Evolutionary conservation across 139 green algal genomes (phyloP), one percentile per base, ranked within the genome.

Genomic region (Chlamydomonas sphaeroides): DNA sequence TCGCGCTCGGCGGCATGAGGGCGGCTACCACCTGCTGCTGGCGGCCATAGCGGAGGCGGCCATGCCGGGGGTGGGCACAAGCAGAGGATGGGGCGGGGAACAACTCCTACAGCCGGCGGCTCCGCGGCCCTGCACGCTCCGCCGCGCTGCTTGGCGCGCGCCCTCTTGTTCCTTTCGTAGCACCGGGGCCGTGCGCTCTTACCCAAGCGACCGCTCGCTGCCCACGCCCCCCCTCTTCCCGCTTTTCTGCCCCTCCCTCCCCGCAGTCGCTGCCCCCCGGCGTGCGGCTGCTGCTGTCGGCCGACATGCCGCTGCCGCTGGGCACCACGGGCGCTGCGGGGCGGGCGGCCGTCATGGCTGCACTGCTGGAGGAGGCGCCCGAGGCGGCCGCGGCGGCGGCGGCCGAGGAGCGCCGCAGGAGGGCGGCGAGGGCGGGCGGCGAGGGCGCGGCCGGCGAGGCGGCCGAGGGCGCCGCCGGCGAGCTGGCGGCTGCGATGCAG

Each of bases 401-500:
- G 49, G 51, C 33, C 51, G 35, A 6, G 33, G 25, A 4, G 51
- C 69, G 69, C 45, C 21, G 48, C 69, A 33, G 59, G 11, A 66
- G 59, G 26, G 11, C 56, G 56, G 23, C 2, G 56, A 21, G 56
- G 56, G 2, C 18, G 1, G 65, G 28, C 6, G 33, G 15, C 33
- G 69, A 28, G 11, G 48, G 32, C 48, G 48, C 11, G 32, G 48
- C 21, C 32, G 69, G 32, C 3, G 68, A 1, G 59, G 14, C 26
- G 32, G 69, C 23, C 69, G 49, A 15, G 2, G 56, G 25, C 18
- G 18, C 56, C 18, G 59, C 30, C 11, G n/a, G 59, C 1, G 70
- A 66, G 42, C 51, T 67, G 21, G 70, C 51, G 70, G 70, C 49
- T 8, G 70, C 51, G 51, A 78, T 66, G 70, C 21, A 28, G 70